A percentile compares a stretch with the other conserved stretches of the same genome.
Conservation (phyloP, 495 filamentous ascomycete genomes). For the Penicillium subrubescens region DNA sequence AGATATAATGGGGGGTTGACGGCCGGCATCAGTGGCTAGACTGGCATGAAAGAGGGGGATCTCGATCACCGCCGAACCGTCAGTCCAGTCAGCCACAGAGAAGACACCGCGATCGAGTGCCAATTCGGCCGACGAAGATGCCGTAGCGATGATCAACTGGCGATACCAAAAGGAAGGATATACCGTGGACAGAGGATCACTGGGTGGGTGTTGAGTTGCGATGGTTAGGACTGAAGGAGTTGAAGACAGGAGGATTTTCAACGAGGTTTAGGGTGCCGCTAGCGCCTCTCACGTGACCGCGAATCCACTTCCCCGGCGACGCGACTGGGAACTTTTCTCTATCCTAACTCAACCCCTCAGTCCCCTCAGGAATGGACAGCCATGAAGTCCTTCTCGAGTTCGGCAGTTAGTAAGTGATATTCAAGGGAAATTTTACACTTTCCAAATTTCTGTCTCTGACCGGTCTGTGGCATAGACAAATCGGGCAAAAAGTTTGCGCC, state of each 20-base stretch:
- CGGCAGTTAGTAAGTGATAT: slow-evolving; percentile 54
- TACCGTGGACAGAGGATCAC: slow-evolving; percentile 12
- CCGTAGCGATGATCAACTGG: slow-evolving; percentile 3
- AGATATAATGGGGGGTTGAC: slow-evolving; percentile 69
- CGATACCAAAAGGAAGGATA: neutral
- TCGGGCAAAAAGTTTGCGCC: slow-evolving; percentile 59
- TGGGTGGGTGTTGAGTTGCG: slow-evolving; percentile 26
- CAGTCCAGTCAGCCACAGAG: slow-evolving; percentile 37
- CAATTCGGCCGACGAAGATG: slow-evolving; percentile 26
- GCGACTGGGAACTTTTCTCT: slow-evolving; percentile 18
- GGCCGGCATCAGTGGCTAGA: slow-evolving; percentile 76
- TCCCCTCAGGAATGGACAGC: slow-evolving; percentile 27
- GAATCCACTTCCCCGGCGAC: slow-evolving; percentile 15
- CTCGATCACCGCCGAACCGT: slow-evolving; percentile 45
- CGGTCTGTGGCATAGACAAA: slow-evolving; percentile 42
- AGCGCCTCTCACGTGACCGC: slow-evolving; percentile 43
- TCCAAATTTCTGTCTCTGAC: slow-evolving; percentile 6
- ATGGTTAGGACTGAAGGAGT: slow-evolving; percentile 33
- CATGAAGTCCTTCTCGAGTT: slow-evolving; percentile 60
- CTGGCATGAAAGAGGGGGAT: slow-evolving; percentile 37
- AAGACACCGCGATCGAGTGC: slow-evolving; percentile 34
- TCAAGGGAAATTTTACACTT: neutral
- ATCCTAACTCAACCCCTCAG: slow-evolving; percentile 14
- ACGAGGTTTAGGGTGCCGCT: slow-evolving; percentile 35
- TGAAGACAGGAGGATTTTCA: slow-evolving; percentile 48